Evolutionary conservation across 2,329 filamentous ascomycete genomes (phyloP).

Genomic region (Iodosphaeria phyllophila): DNA sequence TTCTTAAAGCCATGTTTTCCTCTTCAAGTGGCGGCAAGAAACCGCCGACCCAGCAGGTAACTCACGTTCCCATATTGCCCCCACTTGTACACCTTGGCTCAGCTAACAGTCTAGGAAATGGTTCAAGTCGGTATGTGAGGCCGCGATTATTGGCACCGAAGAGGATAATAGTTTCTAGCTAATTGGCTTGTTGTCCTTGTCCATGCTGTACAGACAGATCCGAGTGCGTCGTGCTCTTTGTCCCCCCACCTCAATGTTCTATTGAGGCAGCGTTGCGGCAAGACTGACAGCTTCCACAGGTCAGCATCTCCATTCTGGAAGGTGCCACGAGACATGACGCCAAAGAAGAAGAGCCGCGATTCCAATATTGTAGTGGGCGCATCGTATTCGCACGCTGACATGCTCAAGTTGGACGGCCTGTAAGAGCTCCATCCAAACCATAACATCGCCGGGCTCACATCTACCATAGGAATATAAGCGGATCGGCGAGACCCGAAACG

Average conservation of each 20-base stretch:
- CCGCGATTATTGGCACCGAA: too few species aligned
- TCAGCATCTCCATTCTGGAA: slow-evolving; percentile 82
- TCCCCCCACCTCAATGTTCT: slow-evolving; percentile 4
- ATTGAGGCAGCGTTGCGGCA: background rate
- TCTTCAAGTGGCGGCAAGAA: slow-evolving; percentile 51
- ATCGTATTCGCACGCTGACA: slow-evolving; percentile 89
- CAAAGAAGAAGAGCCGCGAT: slow-evolving; percentile 38
- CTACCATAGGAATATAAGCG: slow-evolving; percentile 31
- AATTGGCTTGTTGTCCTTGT: slow-evolving; percentile 5
- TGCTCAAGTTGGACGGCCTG: slow-evolving; percentile 73
- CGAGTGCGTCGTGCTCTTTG: slow-evolving; percentile 29
- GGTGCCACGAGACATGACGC: slow-evolving; percentile 31
- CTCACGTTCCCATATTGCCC: slow-evolving; percentile 9
- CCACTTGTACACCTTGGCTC: slow-evolving; percentile 2
- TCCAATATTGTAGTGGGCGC: slow-evolving; percentile 71
- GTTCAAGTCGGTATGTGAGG: slow-evolving; percentile 78
- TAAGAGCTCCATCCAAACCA: slow-evolving; percentile 22
- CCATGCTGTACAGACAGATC: slow-evolving; percentile 31
- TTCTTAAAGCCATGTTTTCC: slow-evolving; percentile 53
- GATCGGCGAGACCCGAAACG: slow-evolving; percentile 52
- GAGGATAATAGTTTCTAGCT: slow-evolving; percentile 2
- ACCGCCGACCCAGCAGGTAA: slow-evolving; percentile 46
- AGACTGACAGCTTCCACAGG: slow-evolving; percentile 26
- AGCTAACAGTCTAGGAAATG: slow-evolving; percentile 60
- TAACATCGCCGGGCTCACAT: background rate